Percentiles rank a stretch among this genome's conserved stretches.
These are phyloP conservation scores for Saccharomyces cerevisiae DNA, from an alignment of 805 yeast genomes.

Conservation along the genomic window DNA sequence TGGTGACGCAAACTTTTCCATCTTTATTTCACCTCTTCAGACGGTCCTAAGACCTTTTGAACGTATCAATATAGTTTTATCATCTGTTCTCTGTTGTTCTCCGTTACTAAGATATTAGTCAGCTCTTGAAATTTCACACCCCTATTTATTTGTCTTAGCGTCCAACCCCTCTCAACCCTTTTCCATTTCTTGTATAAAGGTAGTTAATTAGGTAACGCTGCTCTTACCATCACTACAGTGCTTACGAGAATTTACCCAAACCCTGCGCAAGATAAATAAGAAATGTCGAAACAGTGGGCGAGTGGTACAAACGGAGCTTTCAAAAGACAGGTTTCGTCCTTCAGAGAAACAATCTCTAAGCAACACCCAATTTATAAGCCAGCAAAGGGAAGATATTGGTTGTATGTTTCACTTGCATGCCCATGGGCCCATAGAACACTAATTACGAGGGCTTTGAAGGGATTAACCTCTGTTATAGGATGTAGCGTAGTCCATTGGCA, in stretches of 20 bases:
- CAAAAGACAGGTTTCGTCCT: constrained; percentile 46
- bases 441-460: constrained; percentile 66
- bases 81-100: neutral
- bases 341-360: constrained; percentile 56
- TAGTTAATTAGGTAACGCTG: neutral
- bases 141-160: neutral
- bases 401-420: constrained; percentile 82
- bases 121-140: neutral
- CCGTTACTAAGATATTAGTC: neutral
- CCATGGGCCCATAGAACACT: constrained; percentile 93
- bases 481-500: constrained; percentile 86
- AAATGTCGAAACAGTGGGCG: constrained; percentile 26
- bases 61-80: neutral
- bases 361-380: constrained; percentile 57
- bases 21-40: too few relatives aligned
- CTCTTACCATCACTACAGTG: neutral
- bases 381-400: constrained; percentile 74
- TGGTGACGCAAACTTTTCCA: too few relatives aligned
- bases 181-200: neutral
- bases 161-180: neutral
- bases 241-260: neutral
- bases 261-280: neutral
- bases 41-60: neutral
- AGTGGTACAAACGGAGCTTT: constrained; percentile 42
- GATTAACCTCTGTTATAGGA: constrained; percentile 50